Conservation (phyloP, 1,139 yeast species). For the Scheffersomyces segobiensis region DNA sequence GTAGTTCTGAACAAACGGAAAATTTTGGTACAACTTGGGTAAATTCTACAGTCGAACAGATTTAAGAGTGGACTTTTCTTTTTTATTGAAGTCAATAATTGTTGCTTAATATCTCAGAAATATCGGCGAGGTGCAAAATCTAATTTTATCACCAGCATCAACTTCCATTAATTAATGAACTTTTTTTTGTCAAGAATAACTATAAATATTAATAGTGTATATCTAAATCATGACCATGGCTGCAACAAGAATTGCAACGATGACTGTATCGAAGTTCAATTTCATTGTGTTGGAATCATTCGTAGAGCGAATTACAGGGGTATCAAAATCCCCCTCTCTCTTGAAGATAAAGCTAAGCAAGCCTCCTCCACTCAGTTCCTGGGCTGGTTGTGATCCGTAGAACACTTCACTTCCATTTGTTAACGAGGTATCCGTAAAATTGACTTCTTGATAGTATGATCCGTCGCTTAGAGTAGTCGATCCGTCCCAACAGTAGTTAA, state of each 20-base stretch:
- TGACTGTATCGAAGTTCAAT: not conserved
- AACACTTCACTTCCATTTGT: slow-evolving; percentile 23
- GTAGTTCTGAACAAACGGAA: not conserved
- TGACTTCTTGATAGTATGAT: slow-evolving; percentile 16
- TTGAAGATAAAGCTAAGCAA: slow-evolving; percentile 1
- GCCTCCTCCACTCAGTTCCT: slow-evolving; percentile 4
- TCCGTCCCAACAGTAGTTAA: slow-evolving; percentile 84
- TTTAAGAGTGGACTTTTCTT: not conserved
- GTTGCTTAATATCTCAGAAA: not conserved
- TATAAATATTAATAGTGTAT: too few species aligned
- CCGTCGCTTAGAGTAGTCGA: slow-evolving; percentile 11
- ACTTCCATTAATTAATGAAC: not conserved
- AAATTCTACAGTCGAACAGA: not conserved
- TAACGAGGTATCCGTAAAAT: slow-evolving; percentile 29
- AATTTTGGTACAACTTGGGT: not conserved
- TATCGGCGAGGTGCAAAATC: not conserved
- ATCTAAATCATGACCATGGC: not conserved
- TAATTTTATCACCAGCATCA: not conserved
- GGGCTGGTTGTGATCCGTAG: slow-evolving; percentile 5
- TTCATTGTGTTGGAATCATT: not conserved
- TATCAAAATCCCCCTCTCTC: not conserved
- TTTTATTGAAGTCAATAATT: not conserved
- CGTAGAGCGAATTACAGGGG: not conserved
- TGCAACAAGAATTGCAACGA: not conserved
- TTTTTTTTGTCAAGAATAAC: not conserved